phyloP scores from a whole-genome alignment of 768 basidiomycete species.

The Suillus paluster region DNA sequence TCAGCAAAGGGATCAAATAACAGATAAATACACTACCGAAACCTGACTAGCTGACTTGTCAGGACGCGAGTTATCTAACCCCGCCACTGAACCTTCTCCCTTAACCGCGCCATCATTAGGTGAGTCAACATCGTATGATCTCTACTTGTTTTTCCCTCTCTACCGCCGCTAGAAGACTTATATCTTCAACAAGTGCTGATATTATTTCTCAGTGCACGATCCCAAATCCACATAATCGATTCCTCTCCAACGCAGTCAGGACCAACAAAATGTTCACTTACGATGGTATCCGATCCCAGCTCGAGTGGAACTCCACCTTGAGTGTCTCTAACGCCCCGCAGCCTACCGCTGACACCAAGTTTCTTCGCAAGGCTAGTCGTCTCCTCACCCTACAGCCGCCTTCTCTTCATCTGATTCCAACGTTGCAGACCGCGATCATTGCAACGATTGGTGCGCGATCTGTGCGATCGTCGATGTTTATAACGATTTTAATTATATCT shows the following conservation, averaged over 20 bases:
- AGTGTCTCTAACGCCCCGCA: slow-evolving; percentile 72
- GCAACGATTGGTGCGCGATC: slow-evolving; percentile 86
- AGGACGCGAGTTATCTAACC: slow-evolving; percentile 3
- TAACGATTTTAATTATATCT: slow-evolving; percentile 15
- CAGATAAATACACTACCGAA: slow-evolving; percentile 8
- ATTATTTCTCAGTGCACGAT: slow-evolving; percentile 15
- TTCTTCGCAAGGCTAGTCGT: slow-evolving; percentile 79
- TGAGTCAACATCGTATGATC: slow-evolving; percentile 22
- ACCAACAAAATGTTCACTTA: slow-evolving; percentile 51
- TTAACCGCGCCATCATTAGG: slow-evolving; percentile 18
- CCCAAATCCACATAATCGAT: slow-evolving; percentile 14
- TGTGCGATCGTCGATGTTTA: slow-evolving; percentile 2
- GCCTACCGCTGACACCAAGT: slow-evolving; percentile 82
- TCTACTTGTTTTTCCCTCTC: slow-evolving; percentile 11
- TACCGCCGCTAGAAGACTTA: slow-evolving; percentile 21
- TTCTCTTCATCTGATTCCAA: slow-evolving; percentile 8
- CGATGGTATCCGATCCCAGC: slow-evolving; percentile 75
- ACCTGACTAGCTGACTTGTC: background rate
- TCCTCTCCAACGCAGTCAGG: slow-evolving; percentile 12
- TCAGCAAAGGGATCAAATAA: background rate
- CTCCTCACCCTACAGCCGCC: background rate
- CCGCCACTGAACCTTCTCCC: slow-evolving; percentile 1
- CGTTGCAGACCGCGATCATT: slow-evolving; percentile 90
- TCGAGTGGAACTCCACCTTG: slow-evolving; percentile 91
- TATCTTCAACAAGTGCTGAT: slow-evolving; percentile 18